Percentiles rank a stretch among this genome's conserved stretches.
These are phyloP conservation scores for Geotrichum aggregatum DNA, from an alignment of 1,139 yeast species.

Conservation along the genomic window DNA sequence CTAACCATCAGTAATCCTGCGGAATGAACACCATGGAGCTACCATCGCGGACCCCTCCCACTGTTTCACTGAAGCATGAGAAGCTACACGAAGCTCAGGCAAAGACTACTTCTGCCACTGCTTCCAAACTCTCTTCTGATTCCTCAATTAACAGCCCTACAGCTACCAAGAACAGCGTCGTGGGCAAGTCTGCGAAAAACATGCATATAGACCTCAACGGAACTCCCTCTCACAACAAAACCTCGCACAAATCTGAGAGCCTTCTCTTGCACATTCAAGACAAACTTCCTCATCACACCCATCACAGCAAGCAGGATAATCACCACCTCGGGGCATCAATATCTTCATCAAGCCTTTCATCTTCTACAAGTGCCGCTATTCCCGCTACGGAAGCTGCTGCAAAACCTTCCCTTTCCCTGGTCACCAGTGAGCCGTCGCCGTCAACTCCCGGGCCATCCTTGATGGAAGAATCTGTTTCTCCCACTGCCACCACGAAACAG, in stretches of 20 bases:
- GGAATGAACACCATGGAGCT: constrained; percentile 1
- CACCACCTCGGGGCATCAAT: constrained; percentile 26
- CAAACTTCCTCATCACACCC: not conserved
- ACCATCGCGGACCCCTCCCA: not conserved
- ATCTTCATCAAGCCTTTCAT: not conserved
- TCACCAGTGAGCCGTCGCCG: not conserved
- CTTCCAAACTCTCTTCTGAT: not conserved
- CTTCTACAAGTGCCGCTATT: too few species aligned
- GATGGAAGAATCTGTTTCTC: not conserved
- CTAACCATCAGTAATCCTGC: too few species aligned
- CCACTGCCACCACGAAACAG: not conserved
- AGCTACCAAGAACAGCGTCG: not conserved
- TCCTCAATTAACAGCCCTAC: not conserved
- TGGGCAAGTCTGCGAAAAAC: not conserved
- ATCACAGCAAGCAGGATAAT: constrained; percentile 26
- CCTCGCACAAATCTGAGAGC: constrained; percentile 4
- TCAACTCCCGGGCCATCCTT: too few species aligned
- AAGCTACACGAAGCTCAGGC: not conserved
- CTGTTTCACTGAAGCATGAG: constrained; percentile 3
- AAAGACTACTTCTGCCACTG: not conserved
- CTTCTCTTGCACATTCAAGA: constrained; percentile 5
- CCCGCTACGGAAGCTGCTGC: too few species aligned
- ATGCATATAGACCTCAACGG: not conserved
- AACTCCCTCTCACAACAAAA: not conserved
- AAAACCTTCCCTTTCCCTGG: not conserved